Evolutionary conservation across 2,329 filamentous ascomycete species (phyloP), one percentile per base, ranked within the genome.

Genomic region (Scedosporium apiospermum): DNA sequence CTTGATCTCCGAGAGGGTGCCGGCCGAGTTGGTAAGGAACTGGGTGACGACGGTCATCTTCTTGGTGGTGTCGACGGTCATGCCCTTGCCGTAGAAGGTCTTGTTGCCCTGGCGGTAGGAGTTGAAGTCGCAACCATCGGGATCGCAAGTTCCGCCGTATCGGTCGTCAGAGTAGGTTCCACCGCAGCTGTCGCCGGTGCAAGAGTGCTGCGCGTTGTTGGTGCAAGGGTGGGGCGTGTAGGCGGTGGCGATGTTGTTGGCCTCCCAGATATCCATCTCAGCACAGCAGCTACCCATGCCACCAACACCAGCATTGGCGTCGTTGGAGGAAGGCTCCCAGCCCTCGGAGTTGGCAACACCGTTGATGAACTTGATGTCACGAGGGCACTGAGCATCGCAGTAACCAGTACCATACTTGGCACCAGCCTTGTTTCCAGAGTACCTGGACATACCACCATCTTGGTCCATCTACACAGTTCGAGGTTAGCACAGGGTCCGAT

Each of bases 121-220:
- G 80, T 88, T 88, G 80, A 87, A 88, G 72, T 88, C 87, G 69
- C 87, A 89, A 49, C 87, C 87, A 69, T 88, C 85, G 65, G 85
- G 83, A 71, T 89, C 87, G 72, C 87, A 89, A 63, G 81, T 74
- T 61, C 86, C 86, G 27, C 69, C 75, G 70, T 88, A 88, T 65
- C 86, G 84, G 67, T 80, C 74, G 59, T 67, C 61, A 61, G 74
- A 76, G 69, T 81, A 82, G 42, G 80, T 78, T 63, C 80, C 84
- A 64, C 83, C 83, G 67, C 82, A 86, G 5, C 64, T 64, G 65
- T 81, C 73, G 21, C 77, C 77, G 0, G 66, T 70, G 77, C 85
- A 88, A 63, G 79, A 76, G 62, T 72, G 71, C 67, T 82, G 79
- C 60, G 77, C 79, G 55, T 76, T 72, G 64, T 71, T 75, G 62